Percentiles rank a stretch among this genome's conserved stretches.
Evolutionary conservation across 768 basidiomycete species (phyloP).

Genomic region (Strobilomyces dryophilus): DNA sequence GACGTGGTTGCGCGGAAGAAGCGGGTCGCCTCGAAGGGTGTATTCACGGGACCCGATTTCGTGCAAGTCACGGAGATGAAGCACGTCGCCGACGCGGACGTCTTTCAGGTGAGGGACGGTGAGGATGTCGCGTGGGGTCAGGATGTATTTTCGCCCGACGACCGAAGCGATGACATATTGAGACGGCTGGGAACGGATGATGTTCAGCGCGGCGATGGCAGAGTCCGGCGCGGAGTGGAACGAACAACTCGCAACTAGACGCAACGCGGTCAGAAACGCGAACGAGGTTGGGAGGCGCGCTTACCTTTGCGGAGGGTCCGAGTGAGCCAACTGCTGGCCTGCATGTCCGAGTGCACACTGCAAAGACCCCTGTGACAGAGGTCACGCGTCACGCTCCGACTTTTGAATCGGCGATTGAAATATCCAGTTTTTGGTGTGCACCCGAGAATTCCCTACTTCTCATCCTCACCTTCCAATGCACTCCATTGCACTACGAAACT

Average conservation of each 20-base stretch:
- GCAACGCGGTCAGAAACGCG: not conserved
- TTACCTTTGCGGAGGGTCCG: slow-evolving; percentile 23
- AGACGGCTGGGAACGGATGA: slow-evolving; percentile 87
- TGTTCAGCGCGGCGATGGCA: slow-evolving; percentile 62
- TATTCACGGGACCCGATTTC: slow-evolving; percentile 96
- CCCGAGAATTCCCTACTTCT: slow-evolving; percentile 37
- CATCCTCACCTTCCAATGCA: slow-evolving; percentile 62
- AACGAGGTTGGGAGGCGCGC: not conserved
- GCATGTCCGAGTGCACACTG: not conserved
- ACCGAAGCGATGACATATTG: slow-evolving; percentile 91
- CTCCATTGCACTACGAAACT: slow-evolving; percentile 81
- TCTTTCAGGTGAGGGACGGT: slow-evolving; percentile 90
- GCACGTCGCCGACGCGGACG: slow-evolving; percentile 78
- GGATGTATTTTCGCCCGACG: slow-evolving; percentile 82
- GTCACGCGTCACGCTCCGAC: slow-evolving; percentile 10
- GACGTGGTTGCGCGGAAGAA: slow-evolving; percentile 61
- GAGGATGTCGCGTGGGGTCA: slow-evolving; percentile 87
- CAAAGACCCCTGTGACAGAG: slow-evolving; percentile 9
- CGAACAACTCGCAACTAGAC: slow-evolving; percentile 21
- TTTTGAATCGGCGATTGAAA: slow-evolving; percentile 32
- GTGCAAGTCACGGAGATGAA: slow-evolving; percentile 80
- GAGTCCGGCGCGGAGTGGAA: slow-evolving; percentile 37
- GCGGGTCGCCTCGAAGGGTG: slow-evolving; percentile 77
- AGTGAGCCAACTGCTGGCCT: slow-evolving; percentile 25
- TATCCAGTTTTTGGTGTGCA: slow-evolving; percentile 28